These are phyloP conservation scores for Clarireedia sp. DNA, from an alignment of 2,329 filamentous ascomycete genomes.

Conservation along the genomic window DNA sequence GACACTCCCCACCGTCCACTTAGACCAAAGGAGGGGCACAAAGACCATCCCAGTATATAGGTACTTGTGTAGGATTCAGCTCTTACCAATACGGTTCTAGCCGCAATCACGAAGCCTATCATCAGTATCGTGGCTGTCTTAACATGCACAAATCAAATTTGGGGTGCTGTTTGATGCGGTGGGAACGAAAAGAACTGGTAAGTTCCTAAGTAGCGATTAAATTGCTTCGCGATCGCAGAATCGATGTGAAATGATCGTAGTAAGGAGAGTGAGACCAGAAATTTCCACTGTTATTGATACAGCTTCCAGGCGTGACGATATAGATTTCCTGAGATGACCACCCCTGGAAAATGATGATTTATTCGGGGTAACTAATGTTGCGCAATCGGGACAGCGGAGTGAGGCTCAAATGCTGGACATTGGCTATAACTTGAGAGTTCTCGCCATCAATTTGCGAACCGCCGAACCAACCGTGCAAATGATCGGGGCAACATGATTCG, in stretches of 20 bases:
- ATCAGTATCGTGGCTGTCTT: conserved; percentile 4
- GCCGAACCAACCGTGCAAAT: not conserved
- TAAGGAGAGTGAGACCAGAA: too few species aligned
- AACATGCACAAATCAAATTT: not conserved
- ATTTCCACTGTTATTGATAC: too few species aligned
- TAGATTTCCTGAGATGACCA: not conserved
- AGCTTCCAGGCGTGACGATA: not conserved
- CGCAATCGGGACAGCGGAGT: not conserved
- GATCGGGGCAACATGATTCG: conserved; percentile 13
- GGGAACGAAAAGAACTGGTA: not conserved
- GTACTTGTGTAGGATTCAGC: conserved; percentile 1
- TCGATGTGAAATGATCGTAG: too few species aligned
- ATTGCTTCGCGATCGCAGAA: too few species aligned
- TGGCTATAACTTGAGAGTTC: conserved; percentile 5
- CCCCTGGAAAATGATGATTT: not conserved
- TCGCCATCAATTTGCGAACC: not conserved
- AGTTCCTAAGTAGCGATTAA: not conserved
- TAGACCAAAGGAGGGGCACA: conserved; percentile 5
- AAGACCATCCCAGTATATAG: not conserved
- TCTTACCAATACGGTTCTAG: conserved; percentile 2
- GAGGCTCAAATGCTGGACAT: conserved; percentile 5
- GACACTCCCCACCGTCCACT: conserved; percentile 4
- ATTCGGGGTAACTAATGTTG: not conserved
- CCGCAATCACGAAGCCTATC: conserved; percentile 4
- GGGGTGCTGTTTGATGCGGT: not conserved